phyloP scores from a whole-genome alignment of 2,329 filamentous ascomycete species.

The Ophiostoma tasmaniense region DNA sequence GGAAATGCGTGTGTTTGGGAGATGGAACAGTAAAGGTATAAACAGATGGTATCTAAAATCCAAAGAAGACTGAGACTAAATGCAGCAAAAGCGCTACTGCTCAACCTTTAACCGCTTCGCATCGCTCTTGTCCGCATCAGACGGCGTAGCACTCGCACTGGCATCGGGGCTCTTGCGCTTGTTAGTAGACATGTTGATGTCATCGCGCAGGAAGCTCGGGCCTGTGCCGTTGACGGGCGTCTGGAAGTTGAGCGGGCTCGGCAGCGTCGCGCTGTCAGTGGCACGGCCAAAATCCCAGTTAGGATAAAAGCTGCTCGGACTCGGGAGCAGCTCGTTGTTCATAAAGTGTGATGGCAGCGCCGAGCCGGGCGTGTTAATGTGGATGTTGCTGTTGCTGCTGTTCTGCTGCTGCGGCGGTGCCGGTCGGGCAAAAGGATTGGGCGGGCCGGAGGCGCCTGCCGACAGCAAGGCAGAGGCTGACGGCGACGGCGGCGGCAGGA shows the following conservation, averaged over 20 bases:
- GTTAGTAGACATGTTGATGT: constrained; percentile 29
- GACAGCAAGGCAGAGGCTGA: constrained; percentile 79
- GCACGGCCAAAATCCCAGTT: constrained; percentile 72
- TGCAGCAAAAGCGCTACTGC: constrained; percentile 23
- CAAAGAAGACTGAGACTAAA: neutral
- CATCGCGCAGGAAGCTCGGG: constrained; percentile 55
- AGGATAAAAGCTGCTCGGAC: constrained; percentile 84
- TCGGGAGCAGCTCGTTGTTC: constrained; percentile 77
- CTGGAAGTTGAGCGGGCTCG: constrained; percentile 85
- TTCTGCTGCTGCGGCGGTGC: constrained; percentile 51
- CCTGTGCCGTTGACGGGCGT: constrained; percentile 62
- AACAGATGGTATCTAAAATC: neutral
- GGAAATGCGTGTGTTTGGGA: neutral
- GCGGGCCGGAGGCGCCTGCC: constrained; percentile 83
- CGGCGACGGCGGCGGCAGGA: constrained; percentile 86
- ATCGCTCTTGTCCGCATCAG: constrained; percentile 38
- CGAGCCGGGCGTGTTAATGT: constrained; percentile 78
- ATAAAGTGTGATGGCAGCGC: constrained; percentile 88
- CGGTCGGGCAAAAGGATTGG: constrained; percentile 90
- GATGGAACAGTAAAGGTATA: too few relatives aligned
- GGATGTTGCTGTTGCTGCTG: constrained; percentile 38
- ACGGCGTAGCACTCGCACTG: constrained; percentile 31
- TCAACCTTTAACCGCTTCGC: constrained; percentile 48
- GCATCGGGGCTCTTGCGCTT: constrained; percentile 52
- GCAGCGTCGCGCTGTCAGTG: constrained; percentile 73